These are phyloP conservation scores for Ophiocordyceps camponoti-saundersi DNA, from an alignment of 2,329 filamentous ascomycete genomes.

Conservation along the genomic window DNA sequence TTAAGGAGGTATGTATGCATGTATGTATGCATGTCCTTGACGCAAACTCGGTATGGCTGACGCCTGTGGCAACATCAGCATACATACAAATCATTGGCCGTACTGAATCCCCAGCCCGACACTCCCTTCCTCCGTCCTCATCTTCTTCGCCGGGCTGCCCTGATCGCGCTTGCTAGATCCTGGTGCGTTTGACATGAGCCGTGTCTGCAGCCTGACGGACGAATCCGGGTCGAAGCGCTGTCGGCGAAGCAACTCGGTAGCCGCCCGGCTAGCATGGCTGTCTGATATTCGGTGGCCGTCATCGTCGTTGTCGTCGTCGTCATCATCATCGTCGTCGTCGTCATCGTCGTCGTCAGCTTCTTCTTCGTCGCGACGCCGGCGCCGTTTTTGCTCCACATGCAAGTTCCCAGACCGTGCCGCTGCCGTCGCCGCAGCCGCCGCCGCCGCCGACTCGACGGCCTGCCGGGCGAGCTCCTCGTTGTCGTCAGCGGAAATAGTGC, in stretches of 20 bases:
- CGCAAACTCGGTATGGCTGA: no score
- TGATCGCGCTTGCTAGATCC: constrained; percentile 15
- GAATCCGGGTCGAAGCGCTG: constrained; percentile 28
- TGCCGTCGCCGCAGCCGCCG: constrained; percentile 24
- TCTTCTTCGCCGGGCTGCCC: constrained; percentile 34
- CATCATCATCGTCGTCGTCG: constrained; percentile 12
- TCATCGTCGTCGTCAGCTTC: constrained; percentile 1
- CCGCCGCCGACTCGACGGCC: constrained; percentile 36
- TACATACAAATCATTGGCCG: constrained; percentile 8
- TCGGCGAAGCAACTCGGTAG: constrained; percentile 56
- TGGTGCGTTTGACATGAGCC: constrained; percentile 27
- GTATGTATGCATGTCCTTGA: neutral
- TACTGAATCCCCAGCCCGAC: constrained; percentile 39
- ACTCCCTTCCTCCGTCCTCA: constrained; percentile 20
- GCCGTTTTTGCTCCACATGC: constrained; percentile 9
- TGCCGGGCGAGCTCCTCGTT: constrained; percentile 39
- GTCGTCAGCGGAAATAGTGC: constrained; percentile 61
- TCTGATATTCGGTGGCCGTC: constrained; percentile 38
- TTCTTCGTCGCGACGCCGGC: constrained; percentile 10
- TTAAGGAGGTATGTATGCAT: neutral
- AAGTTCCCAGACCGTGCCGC: constrained; percentile 12
- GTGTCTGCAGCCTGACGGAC: constrained; percentile 32
- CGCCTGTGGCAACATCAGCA: no score
- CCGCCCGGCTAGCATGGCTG: constrained; percentile 63
- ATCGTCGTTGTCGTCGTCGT: constrained; percentile 5